A percentile compares a stretch with the other conserved stretches of the same genome.
Conservation (phyloP, 805 yeast genomes). For the Sugiyamaella lignohabitans region DNA sequence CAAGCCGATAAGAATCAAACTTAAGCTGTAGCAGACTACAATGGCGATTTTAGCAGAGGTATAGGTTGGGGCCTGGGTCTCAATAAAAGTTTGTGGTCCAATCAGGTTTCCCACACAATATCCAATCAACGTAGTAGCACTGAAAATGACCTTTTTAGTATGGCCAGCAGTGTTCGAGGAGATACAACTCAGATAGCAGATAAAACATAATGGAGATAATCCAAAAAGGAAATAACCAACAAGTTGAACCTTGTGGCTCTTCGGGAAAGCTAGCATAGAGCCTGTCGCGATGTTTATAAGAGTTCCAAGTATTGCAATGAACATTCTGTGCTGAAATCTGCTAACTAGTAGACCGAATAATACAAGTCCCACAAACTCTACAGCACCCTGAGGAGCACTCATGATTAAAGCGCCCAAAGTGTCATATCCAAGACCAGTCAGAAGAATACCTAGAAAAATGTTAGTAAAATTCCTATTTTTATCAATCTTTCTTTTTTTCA, state of each 20-base stretch:
- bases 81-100: slow-evolving; percentile 67
- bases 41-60: slow-evolving; percentile 47
- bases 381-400: slow-evolving; percentile 29
- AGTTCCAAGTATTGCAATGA: not conserved
- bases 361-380: slow-evolving; percentile 25
- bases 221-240: slow-evolving; percentile 8
- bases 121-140: slow-evolving; percentile 53
- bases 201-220: slow-evolving; percentile 1
- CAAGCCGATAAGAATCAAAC: slow-evolving; percentile 36
- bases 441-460: too few relatives aligned
- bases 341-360: slow-evolving; percentile 14
- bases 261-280: slow-evolving; percentile 10
- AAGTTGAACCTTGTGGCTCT: slow-evolving; percentile 5
- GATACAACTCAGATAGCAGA: not conserved
- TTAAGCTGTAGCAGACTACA: slow-evolving; percentile 37
- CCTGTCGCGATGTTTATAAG: too few relatives aligned
- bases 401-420: slow-evolving; percentile 31
- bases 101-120: slow-evolving; percentile 63
- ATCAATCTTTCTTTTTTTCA: too few relatives aligned
- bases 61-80: slow-evolving; percentile 54
- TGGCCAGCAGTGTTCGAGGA: slow-evolving; percentile 57
- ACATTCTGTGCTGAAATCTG: not conserved
- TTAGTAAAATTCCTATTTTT: too few relatives aligned
- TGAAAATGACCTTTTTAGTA: slow-evolving; percentile 61
- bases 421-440: too few relatives aligned